phyloP scores from a whole-genome alignment of 208 protist genomes.

The Wallacemonas sp. region DNA sequence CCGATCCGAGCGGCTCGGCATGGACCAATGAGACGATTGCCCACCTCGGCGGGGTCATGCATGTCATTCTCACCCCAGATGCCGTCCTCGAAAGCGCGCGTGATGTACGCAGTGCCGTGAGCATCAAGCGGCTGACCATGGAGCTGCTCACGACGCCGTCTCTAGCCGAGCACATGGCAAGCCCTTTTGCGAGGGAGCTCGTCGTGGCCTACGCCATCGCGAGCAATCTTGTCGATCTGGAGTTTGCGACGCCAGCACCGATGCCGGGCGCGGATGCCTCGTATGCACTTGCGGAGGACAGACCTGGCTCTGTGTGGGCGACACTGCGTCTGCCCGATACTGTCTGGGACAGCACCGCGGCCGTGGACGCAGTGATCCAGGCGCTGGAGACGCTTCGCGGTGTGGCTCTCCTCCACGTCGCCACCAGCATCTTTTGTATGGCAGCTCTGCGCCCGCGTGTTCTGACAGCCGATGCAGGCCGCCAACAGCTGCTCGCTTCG shows the following conservation, averaged over 20 bases:
- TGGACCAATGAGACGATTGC: slow-evolving; percentile 36
- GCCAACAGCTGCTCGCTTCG: slow-evolving; percentile 22
- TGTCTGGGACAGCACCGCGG: slow-evolving; percentile 17
- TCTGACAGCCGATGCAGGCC: slow-evolving; percentile 16
- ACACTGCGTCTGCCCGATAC: slow-evolving; percentile 1
- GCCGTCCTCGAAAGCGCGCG: slow-evolving; percentile 24
- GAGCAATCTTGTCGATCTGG: slow-evolving; percentile 24
- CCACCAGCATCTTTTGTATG: slow-evolving; percentile 48
- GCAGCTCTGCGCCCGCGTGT: slow-evolving; percentile 35
- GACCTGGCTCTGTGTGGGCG: background rate
- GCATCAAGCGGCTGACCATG: slow-evolving; percentile 30
- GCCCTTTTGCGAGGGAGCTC: slow-evolving; percentile 22
- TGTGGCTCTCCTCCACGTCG: slow-evolving; percentile 69
- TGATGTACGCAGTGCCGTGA: slow-evolving; percentile 18
- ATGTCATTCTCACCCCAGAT: slow-evolving; percentile 26
- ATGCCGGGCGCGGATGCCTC: background rate
- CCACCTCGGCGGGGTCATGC: slow-evolving; percentile 33
- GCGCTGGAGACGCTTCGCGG: slow-evolving; percentile 43
- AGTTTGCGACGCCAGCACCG: slow-evolving; percentile 16
- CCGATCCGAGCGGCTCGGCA: slow-evolving; percentile 3
- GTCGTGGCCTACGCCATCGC: slow-evolving; percentile 40
- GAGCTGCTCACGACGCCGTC: slow-evolving; percentile 32
- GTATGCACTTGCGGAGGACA: slow-evolving; percentile 11
- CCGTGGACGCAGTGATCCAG: slow-evolving; percentile 32
- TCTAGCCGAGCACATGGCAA: slow-evolving; percentile 20